A percentile compares a stretch with the other conserved stretches of the same genome.
phyloP scores from a whole-genome alignment of 108 stramenopile species.

The Poteriospumella lacustris region DNA sequence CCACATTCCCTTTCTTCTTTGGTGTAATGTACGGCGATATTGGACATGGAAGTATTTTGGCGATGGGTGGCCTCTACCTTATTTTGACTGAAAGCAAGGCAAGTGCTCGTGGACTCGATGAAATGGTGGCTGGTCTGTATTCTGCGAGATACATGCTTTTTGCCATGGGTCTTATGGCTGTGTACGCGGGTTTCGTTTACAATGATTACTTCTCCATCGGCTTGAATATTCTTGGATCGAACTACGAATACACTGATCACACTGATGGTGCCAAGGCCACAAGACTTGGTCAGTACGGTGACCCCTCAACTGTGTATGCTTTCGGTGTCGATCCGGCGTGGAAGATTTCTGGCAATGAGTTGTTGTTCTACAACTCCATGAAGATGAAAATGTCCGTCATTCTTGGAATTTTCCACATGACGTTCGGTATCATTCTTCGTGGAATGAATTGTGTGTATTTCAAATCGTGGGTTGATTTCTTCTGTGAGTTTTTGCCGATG shows the following conservation, averaged over 20 bases:
- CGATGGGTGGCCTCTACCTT: slow-evolving; percentile 65
- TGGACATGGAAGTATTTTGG: slow-evolving; percentile 84
- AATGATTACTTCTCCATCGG: slow-evolving; percentile 95
- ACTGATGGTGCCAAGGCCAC: slow-evolving; percentile 59
- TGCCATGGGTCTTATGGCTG: slow-evolving; percentile 93
- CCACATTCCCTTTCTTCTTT: slow-evolving; percentile 96
- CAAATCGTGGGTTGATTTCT: slow-evolving; percentile 73
- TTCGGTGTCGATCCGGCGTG: slow-evolving; percentile 96
- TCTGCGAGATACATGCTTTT: slow-evolving; percentile 86
- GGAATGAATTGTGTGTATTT: slow-evolving; percentile 88
- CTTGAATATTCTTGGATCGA: slow-evolving; percentile 80
- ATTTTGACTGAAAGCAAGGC: slow-evolving; percentile 32
- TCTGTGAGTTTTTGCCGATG: slow-evolving; percentile 93
- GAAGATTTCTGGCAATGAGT: slow-evolving; percentile 87
- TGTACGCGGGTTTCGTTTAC: slow-evolving; percentile 95
- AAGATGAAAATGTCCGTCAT: slow-evolving; percentile 98
- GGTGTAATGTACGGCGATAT: slow-evolving; percentile 99
- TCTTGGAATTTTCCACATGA: slow-evolving; percentile 96
- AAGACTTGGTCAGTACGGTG: slow-evolving; percentile 56
- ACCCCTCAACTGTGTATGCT: slow-evolving; percentile 77
- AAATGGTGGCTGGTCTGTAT: slow-evolving; percentile 76
- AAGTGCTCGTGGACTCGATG: slow-evolving; percentile 59
- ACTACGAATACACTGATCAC: slow-evolving; percentile 64
- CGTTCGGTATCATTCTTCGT: slow-evolving; percentile 79
- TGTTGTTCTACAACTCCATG: slow-evolving; percentile 91